Conservation (phyloP, 1,139 yeast genomes). For the Cylindricascospora bacillispora region DNA sequence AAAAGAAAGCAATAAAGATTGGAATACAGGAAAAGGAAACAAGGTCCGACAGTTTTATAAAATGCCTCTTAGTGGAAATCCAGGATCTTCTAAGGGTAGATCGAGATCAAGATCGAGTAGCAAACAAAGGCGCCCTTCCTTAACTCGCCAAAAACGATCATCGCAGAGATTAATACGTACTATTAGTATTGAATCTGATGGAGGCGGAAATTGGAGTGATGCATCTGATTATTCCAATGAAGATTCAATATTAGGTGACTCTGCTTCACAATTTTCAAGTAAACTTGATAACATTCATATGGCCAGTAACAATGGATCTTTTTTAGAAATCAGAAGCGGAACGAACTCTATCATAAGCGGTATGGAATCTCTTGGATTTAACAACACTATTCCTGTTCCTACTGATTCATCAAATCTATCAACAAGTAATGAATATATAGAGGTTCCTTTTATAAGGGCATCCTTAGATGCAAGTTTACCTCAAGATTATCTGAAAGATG, state of each 20-base stretch:
- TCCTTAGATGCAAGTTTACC: slow-evolving; percentile 64
- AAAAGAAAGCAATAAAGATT: too few relatives aligned
- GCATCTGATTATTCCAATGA: too few relatives aligned
- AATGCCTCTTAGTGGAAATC: too few relatives aligned
- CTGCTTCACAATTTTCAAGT: neutral
- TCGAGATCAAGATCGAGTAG: slow-evolving; percentile 15
- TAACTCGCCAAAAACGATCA: slow-evolving; percentile 18
- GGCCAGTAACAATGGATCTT: neutral
- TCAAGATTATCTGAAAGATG: slow-evolving; percentile 71
- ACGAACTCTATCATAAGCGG: too few relatives aligned
- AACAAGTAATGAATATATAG: slow-evolving; percentile 12
- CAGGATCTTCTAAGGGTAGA: too few relatives aligned
- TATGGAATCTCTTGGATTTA: too few relatives aligned
- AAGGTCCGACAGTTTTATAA: too few relatives aligned
- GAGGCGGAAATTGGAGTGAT: neutral
- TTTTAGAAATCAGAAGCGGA: too few relatives aligned
- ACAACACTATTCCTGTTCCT: neutral
- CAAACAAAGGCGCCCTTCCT: slow-evolving; percentile 13
- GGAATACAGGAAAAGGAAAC: too few relatives aligned
- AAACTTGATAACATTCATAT: neutral
- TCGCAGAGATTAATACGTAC: slow-evolving; percentile 22
- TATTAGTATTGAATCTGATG: slow-evolving; percentile 16
- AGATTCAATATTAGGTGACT: too few relatives aligned
- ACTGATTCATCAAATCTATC: neutral
- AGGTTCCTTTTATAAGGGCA: slow-evolving; percentile 27